These are phyloP conservation scores for Vachellia collinsii DNA, from an alignment of 306 rosid genomes.

Conservation along the genomic window DNA sequence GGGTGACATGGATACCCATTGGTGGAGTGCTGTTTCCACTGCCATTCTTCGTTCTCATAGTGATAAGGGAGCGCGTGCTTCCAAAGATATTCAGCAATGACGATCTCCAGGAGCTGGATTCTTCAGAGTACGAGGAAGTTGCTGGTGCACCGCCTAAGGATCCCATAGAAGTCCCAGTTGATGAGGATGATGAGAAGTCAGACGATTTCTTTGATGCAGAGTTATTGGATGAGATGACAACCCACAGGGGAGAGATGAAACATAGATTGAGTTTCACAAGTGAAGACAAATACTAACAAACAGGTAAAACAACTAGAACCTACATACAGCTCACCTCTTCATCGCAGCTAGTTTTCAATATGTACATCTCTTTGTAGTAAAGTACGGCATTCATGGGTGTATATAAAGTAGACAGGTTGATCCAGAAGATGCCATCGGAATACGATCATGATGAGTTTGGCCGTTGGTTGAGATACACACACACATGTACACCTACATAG, in stretches of 20 bases:
- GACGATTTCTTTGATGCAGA: conserved; percentile 16
- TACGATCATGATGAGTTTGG: conserved; percentile 20
- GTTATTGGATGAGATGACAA: conserved; percentile 20
- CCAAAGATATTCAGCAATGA: not conserved
- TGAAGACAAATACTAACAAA: not conserved
- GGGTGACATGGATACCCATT: conserved; percentile 22
- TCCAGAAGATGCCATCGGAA: conserved; percentile 37
- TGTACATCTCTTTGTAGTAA: not conserved
- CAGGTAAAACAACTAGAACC: conserved; percentile 7
- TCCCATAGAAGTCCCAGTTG: not conserved
- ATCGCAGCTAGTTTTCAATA: not conserved
- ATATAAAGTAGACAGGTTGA: conserved; percentile 45
- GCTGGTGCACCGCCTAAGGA: not conserved
- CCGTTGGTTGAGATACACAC: conserved; percentile 20
- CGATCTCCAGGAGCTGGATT: conserved; percentile 14
- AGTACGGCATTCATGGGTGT: not conserved
- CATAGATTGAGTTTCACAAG: conserved; percentile 2
- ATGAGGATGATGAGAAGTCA: not conserved
- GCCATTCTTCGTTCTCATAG: conserved; percentile 11
- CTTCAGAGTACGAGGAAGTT: conserved; percentile 24
- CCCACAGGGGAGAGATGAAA: conserved; percentile 23
- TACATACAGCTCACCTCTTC: not conserved
- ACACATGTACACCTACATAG: not conserved
- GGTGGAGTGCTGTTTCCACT: conserved; percentile 18
- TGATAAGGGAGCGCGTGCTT: not conserved